Base-by-base conservation (phyloP, 2,329 filamentous ascomycete species). In the Didymellaceae sp. region DNA sequence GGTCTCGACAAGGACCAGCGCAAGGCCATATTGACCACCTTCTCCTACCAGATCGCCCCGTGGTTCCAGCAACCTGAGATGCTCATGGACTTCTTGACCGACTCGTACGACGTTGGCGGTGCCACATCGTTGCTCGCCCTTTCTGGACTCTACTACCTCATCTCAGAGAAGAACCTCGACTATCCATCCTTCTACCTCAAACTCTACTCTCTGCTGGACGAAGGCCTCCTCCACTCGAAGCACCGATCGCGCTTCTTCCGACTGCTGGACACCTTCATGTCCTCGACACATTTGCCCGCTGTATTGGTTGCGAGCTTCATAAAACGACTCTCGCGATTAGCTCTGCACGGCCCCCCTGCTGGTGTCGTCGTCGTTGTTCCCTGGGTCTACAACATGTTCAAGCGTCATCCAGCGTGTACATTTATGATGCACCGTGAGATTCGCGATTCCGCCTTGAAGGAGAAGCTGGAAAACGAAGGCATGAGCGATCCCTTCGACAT, bases 21-120 rank as follows among this genome's bases (percentile, higher is more conserved):
- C 42, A 97, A 97, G 71, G 78, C 80, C 39, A 81, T 96, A 2
- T 80, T 99, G 38, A 82, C 84, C 53, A 82, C 88, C 54, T 87
- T 95, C 75, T 86, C 90, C 2, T 83, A 84, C 32, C 86, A 86
- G 25, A 90, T 97, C 61, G 88, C 89, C 18, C 92, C 93, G 0
- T 96, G 91, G 89, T 96, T 97, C 74, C 82, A 80, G 38, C 89
- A 91, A 55, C 88, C 91, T 1, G 93, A 97, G 67, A 81, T 96
- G 31, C 82, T 99, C 25, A 91, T 96, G 81, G 94, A 99, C 76
- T 99, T 97, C 73, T 77, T 99, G 46, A 96, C 91, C n/a, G 90
- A 94, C 75, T 95, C 87, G 22, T 97, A 96, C 77, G 83, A 97
- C 64, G 78, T 86, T 6, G 91, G 93, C 42, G 94, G 94, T 34